Evolutionary conservation across 177 flowering plant genomes (phyloP).

Genomic region (Vitis hybrid): DNA sequence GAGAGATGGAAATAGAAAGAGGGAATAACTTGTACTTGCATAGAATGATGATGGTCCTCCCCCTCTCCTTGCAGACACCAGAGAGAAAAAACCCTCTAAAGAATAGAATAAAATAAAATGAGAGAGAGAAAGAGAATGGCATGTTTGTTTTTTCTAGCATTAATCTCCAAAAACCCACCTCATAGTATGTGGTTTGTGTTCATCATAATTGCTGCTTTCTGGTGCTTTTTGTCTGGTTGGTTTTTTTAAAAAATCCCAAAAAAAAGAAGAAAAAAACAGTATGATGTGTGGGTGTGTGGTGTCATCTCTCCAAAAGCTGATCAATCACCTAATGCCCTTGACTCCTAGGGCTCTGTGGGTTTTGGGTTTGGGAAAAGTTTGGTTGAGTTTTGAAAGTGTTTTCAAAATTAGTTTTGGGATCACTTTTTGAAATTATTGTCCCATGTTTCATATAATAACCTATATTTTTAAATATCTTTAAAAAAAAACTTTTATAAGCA

Average conservation of each 20-base stretch:
- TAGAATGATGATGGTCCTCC: neutral
- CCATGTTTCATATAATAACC: too few relatives aligned
- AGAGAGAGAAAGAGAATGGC: neutral
- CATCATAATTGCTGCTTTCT: neutral
- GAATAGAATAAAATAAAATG: too few relatives aligned
- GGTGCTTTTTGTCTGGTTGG: slow-evolving; percentile 2
- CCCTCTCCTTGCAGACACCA: neutral
- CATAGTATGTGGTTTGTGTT: neutral
- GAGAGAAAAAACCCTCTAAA: too few relatives aligned
- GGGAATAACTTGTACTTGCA: neutral
- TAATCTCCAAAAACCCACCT: neutral
- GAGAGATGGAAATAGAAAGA: neutral
- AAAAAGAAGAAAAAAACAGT: neutral
- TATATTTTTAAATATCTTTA: too few relatives aligned
- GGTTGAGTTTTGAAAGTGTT: too few relatives aligned
- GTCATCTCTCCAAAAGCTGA: neutral
- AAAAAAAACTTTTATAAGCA: too few relatives aligned
- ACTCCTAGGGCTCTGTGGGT: too few relatives aligned
- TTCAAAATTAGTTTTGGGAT: too few relatives aligned
- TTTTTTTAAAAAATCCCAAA: neutral
- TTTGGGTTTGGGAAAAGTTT: too few relatives aligned
- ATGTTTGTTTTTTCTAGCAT: slow-evolving; percentile 1
- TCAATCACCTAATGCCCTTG: too few relatives aligned
- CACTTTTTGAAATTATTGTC: too few relatives aligned
- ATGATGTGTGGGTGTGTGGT: neutral